phyloP scores from a whole-genome alignment of 768 basidiomycete species.

The Leccinum longicurvipes region DNA sequence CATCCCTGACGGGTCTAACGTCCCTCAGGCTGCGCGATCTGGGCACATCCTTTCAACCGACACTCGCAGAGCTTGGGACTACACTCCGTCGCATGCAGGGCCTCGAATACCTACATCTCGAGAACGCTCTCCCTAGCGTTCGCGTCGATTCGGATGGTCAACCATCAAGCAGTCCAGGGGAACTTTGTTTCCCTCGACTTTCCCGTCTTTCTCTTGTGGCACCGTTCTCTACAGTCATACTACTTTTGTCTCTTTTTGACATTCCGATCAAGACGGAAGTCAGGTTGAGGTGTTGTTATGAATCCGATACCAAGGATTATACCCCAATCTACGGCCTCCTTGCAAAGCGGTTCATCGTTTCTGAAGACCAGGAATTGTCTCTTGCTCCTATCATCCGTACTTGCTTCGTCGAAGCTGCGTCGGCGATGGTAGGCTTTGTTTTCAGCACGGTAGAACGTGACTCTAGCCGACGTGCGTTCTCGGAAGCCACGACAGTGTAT shows the following conservation, averaged over 20 bases:
- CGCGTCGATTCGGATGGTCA: not conserved
- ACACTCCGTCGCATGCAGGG: conserved; percentile 34
- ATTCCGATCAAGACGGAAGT: conserved; percentile 13
- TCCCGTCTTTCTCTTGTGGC: conserved; percentile 17
- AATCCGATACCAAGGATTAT: conserved; percentile 3
- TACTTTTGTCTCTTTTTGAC: conserved; percentile 8
- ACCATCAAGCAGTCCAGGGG: not conserved
- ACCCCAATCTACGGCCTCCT: conserved; percentile 14
- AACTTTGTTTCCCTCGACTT: conserved; percentile 9
- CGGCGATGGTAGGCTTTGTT: conserved; percentile 11
- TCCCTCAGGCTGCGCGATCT: conserved; percentile 35
- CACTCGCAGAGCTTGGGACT: conserved; percentile 30
- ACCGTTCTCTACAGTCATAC: conserved; percentile 16
- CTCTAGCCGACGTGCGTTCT: conserved; percentile 8
- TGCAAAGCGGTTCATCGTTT: conserved; percentile 11
- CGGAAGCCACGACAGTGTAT: conserved; percentile 1
- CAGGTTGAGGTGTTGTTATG: conserved; percentile 15
- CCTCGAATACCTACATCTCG: conserved; percentile 35
- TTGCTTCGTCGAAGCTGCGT: conserved; percentile 8
- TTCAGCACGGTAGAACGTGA: conserved; percentile 15
- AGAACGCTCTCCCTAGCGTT: conserved; percentile 32
- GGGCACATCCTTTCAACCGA: conserved; percentile 24
- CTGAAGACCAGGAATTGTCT: not conserved
- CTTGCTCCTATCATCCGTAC: conserved; percentile 12
- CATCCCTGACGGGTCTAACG: conserved; percentile 36